Evolutionary conservation across 2,329 filamentous ascomycete genomes (phyloP).

Genomic region (Drechslerella stenobrocha): DNA sequence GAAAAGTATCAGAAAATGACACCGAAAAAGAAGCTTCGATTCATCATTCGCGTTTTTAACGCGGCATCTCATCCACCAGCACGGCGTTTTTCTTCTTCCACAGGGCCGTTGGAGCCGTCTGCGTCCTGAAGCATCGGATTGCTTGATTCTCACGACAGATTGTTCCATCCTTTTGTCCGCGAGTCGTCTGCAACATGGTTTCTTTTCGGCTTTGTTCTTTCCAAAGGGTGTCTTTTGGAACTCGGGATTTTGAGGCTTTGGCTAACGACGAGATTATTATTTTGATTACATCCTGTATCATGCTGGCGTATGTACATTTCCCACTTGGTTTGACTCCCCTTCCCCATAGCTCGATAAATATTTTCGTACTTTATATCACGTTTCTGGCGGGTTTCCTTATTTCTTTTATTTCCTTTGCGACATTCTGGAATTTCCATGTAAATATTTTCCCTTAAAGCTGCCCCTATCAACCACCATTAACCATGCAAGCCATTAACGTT

Average conservation of each 20-base stretch:
- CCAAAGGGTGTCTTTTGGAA: constrained; percentile 32
- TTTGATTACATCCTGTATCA: constrained; percentile 41
- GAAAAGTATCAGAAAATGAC: constrained; percentile 9
- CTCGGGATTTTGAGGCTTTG: constrained; percentile 11
- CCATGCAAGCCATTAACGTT: constrained; percentile 13
- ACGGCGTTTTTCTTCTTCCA: neutral
- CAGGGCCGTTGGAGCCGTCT: neutral
- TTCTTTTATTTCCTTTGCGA: constrained; percentile 39
- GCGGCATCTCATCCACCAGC: neutral
- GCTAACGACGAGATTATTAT: constrained; percentile 35
- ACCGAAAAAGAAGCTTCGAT: constrained; percentile 19
- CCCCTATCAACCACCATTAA: constrained; percentile 13
- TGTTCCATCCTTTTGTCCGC: neutral
- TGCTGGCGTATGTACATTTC: constrained; percentile 49
- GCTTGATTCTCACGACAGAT: constrained; percentile 33
- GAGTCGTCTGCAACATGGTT: constrained; percentile 27
- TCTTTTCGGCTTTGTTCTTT: constrained; percentile 28
- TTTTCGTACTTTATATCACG: constrained; percentile 26
- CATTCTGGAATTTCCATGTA: constrained; percentile 45
- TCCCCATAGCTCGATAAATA: constrained; percentile 45
- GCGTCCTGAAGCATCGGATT: constrained; percentile 5
- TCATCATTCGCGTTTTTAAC: neutral
- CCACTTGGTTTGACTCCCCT: constrained; percentile 32
- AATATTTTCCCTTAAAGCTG: constrained; percentile 41
- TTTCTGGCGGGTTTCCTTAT: constrained; percentile 43